Base-by-base conservation (phyloP, 2,329 filamentous ascomycete genomes). In the Thielaviopsis ethacetica region DNA sequence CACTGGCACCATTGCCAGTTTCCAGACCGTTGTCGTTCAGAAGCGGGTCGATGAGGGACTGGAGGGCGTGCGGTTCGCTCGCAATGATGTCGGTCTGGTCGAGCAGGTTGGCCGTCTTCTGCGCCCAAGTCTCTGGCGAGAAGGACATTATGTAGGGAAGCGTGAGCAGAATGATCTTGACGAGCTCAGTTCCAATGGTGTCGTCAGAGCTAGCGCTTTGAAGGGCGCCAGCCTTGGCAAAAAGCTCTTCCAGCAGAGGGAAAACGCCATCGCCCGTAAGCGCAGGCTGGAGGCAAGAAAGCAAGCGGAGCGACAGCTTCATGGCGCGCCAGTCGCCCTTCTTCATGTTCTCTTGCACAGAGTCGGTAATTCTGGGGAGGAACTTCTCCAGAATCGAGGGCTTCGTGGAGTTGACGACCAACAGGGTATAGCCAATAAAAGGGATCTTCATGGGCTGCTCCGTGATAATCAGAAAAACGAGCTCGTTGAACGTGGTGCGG, bases 371-470 rank as follows among this genome's bases (percentile, higher is more conserved):
- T 64, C 80, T 81, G 56, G 73, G 76, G 64, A 97, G 75, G 21
- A 95, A 75, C 63, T 89, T 81, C 44, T 78, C 77, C 34, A 85
- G 81, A 41, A 95, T 76, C 64, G 93, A 86, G 4, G 85, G 77
- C 67, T 88, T 89, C 65, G 86, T 73, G 26, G 81, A 80, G 72
- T 97, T 96, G 64, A 84, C 80, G 59, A 89, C 80, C 60, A 95
- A 78, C 51, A 94, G 79, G 15, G 91, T 84, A 21, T 87, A 88
- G 10, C 91, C 90, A 44, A 95, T 79, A 68, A 96, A 97, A 0
- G 93, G 91, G n/a, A 90, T 94, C 76, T 97, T 97, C 71, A 98
- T 85, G 1, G 93, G 93, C 72, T 98, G 93, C 73, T 98, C 93
- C 41, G 88, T 70, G 51, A 86, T 78, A 64, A 97, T 77, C 71